Base-by-base conservation (phyloP, 2,329 filamentous ascomycete genomes). In the Claviceps pazoutovae region DNA sequence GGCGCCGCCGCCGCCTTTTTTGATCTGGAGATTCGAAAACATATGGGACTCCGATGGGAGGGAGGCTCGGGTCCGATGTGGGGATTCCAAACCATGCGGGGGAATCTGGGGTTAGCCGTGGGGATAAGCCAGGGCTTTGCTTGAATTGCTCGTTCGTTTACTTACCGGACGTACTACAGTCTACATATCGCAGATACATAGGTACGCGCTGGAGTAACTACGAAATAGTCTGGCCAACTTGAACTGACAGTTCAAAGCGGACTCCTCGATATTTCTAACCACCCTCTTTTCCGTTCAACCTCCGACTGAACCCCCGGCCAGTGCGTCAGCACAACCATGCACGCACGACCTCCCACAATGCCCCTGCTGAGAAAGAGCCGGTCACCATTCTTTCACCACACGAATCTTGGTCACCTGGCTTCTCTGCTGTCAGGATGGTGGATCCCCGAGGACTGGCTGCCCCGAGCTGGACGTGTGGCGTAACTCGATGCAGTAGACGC, bases 391-490 rank as follows among this genome's bases (percentile, higher is more conserved):
- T 30, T 45, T 45, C 13, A 9, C 43, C 16, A 34, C 21, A 11
- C 43, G 43, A 45, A 26, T 9, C 4, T 17, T n/a, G 34, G 46
- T 47, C 26, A 51, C 23, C 43, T 46, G 37, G 36, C 37, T 34
- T 34, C 9, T 11, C 30, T 45, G 45, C 51, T 46, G 51, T 50
- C 48, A 49, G 19, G 42, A 37, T 36, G 30, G 45, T 21, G n/a
- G n/a, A 36, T 37, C n/a, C 34, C 39, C 23, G 30, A 46, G 17
- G 36, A 44, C n/a, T 48, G 45, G 44, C 39, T 49, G 19, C 46
- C 41, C 46, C 49, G 41, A 42, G 45, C 46, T 39, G 26, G 45
- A 42, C 34, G 37, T 30, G 50, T 46, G 44, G 44, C 44, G 44
- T 9, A 34, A n/a, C 34, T 46, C 16, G 44, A 26, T 26, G 13